A percentile compares a stretch with the other conserved stretches of the same genome.
phyloP scores from a whole-genome alignment of 805 yeast species.

The Saccharomycopsis lassenensis region DNA sequence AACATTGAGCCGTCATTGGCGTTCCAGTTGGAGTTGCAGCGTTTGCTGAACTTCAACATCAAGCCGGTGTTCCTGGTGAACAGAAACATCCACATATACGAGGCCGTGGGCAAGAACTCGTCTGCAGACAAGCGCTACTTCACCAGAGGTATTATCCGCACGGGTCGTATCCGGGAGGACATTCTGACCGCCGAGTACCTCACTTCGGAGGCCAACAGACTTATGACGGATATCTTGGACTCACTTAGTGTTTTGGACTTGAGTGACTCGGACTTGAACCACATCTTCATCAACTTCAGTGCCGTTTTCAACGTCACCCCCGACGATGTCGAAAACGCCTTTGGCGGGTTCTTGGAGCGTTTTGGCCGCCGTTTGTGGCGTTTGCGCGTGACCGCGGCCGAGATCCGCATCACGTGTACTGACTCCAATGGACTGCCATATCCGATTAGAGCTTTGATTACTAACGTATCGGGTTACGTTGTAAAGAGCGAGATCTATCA shows the following conservation, averaged over 20 bases:
- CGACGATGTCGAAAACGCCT: conserved; percentile 93
- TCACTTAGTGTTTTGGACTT: conserved; percentile 91
- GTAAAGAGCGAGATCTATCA: conserved; percentile 91
- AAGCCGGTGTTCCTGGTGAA: conserved; percentile 93
- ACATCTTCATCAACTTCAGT: conserved; percentile 92
- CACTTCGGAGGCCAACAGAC: conserved; percentile 91
- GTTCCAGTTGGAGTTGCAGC: conserved; percentile 88
- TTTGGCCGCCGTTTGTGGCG: conserved; percentile 97
- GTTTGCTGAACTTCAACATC: conserved; percentile 90
- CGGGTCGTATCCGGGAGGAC: conserved; percentile 90
- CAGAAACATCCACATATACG: conserved; percentile 95
- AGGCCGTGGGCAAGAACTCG: conserved; percentile 90
- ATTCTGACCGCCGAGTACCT: conserved; percentile 87
- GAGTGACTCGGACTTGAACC: conserved; percentile 90
- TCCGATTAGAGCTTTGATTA: conserved; percentile 94
- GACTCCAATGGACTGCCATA: conserved; percentile 81
- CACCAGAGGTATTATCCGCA: conserved; percentile 93
- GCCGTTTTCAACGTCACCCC: conserved; percentile 93
- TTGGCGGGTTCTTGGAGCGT: conserved; percentile 95
- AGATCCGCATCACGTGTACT: conserved; percentile 89
- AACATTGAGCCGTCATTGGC: conserved; percentile 98
- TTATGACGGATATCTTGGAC: conserved; percentile 92
- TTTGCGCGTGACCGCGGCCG: conserved; percentile 94
- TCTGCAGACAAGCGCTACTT: conserved; percentile 91
- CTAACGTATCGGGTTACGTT: conserved; percentile 94